phyloP scores from a whole-genome alignment of 2,329 filamentous ascomycete genomes.

The Mollisia scopiformis region DNA sequence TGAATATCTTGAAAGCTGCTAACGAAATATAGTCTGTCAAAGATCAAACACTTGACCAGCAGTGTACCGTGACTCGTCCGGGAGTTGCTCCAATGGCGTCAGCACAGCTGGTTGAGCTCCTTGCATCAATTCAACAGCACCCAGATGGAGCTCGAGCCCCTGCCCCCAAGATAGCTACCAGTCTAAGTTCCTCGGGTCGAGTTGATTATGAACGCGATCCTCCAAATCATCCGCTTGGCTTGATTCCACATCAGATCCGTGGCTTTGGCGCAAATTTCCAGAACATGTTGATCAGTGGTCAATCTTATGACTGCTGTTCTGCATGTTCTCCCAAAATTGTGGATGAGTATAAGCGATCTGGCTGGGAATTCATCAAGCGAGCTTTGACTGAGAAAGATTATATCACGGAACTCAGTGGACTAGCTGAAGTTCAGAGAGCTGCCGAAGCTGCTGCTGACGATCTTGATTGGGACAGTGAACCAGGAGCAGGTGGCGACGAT shows the following conservation, averaged over 20 bases:
- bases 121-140: slow-evolving; percentile 87
- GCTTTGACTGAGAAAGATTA: slow-evolving; percentile 77
- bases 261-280: slow-evolving; percentile 77
- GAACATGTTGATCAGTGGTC: slow-evolving; percentile 72
- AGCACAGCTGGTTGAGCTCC: slow-evolving; percentile 84
- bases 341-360: slow-evolving; percentile 65
- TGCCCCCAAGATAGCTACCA: slow-evolving; percentile 47
- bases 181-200: slow-evolving; percentile 39
- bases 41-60: slow-evolving; percentile 93
- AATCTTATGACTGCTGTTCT: slow-evolving; percentile 80
- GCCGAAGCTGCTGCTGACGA: slow-evolving; percentile 52
- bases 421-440: slow-evolving; percentile 70
- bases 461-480: slow-evolving; percentile 65
- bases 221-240: slow-evolving; percentile 62
- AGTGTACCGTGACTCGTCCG: slow-evolving; percentile 95
- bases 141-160: slow-evolving; percentile 68
- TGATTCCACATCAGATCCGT: slow-evolving; percentile 80
- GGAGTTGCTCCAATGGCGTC: slow-evolving; percentile 93
- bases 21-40: slow-evolving; percentile 73
- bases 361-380: slow-evolving; percentile 77
- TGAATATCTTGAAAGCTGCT: slow-evolving; percentile 10
- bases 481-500: slow-evolving; percentile 58
- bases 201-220: slow-evolving; percentile 56
- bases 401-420: slow-evolving; percentile 74
- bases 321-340: slow-evolving; percentile 76